Evolutionary conservation across 225 moss, liverwort and hornwort genomes (phyloP), one percentile per base, ranked within the genome.

Genomic region (Marchantia paleacea): DNA sequence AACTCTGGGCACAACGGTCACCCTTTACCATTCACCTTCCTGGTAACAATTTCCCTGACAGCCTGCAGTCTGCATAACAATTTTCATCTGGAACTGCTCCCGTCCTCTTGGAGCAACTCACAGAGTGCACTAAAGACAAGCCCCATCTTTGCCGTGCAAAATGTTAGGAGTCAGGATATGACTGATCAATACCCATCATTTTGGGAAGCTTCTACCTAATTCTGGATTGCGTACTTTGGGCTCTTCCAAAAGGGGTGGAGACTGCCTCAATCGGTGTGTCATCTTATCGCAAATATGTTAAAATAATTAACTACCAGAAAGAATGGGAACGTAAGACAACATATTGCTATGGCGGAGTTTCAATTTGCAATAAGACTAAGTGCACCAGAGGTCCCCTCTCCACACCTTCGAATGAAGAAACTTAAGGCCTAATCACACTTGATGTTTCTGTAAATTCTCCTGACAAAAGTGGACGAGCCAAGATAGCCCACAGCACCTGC

Each of bases 401-500:
- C 82, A 82, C 57, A 55, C 22, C 70, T 75, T 76, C 53, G 58
- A 39, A 53, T 55, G 57, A 70, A 75, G 30, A 54, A 66, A 78
- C 52, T n/a, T 55, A 8, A 13, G 77, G n/a, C 78, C 88, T 85
- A 97, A 89, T 97, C 97, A 85, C 97, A 97, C 89, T 97, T 97
- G 82, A 97, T 97, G 77, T 95, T 97, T 84, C 95, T 90, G 79
- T 97, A 97, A 76, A 97, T 93, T 83, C 97, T 89, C 75, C 97
- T 90, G 26, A 97, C 93, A 84, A 97, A 97, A 84, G 92, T 83
- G 13, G 95, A 97, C 26, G 95, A 92, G 39, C 97, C 97, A 18
- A 97, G 89, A 85, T 97, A 97, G 25, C 97, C 97, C 52, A 97
- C 92, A 82, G 97, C 97, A 80, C 97, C 97, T 97, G 95, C 82